Conservation (phyloP, 1,284 basidiomycete genomes). For the Ceratobasidium sp. region DNA sequence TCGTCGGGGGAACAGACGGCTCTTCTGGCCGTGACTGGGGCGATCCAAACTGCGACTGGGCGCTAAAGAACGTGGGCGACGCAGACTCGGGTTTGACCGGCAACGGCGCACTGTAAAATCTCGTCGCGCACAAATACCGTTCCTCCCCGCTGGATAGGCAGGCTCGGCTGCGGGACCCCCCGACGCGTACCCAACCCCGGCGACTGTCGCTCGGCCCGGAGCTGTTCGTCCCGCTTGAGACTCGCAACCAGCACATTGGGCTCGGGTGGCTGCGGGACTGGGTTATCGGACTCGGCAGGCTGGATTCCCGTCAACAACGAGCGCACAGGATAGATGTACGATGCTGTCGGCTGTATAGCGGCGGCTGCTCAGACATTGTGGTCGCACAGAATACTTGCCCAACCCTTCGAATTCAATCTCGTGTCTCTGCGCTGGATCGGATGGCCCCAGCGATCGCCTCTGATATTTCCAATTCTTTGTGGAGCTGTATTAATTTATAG, state of each 20-base stretch:
- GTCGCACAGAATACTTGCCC: neutral
- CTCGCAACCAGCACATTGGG: conserved; percentile 3
- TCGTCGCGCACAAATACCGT: conserved; percentile 24
- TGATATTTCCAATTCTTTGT: neutral
- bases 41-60: neutral
- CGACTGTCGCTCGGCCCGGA: conserved; percentile 1
- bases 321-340: conserved; percentile 43
- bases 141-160: neutral
- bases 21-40: neutral
- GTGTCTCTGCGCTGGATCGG: neutral
- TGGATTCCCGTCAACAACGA: conserved; percentile 43
- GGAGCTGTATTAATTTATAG: neutral
- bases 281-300: conserved; percentile 35
- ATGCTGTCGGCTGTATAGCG: conserved; percentile 21
- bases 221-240: conserved; percentile 2
- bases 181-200: conserved; percentile 5
- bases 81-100: conserved; percentile 5
- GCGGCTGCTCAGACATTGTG: neutral
- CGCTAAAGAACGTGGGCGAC: conserved; percentile 22
- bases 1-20: neutral
- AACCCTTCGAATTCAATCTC: neutral
- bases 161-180: neutral
- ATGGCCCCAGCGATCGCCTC: neutral
- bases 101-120: conserved; percentile 17
- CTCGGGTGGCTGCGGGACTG: conserved; percentile 1